Evolutionary conservation across 345 rosid genomes (phyloP).

Genomic region (Brassica carinata): DNA sequence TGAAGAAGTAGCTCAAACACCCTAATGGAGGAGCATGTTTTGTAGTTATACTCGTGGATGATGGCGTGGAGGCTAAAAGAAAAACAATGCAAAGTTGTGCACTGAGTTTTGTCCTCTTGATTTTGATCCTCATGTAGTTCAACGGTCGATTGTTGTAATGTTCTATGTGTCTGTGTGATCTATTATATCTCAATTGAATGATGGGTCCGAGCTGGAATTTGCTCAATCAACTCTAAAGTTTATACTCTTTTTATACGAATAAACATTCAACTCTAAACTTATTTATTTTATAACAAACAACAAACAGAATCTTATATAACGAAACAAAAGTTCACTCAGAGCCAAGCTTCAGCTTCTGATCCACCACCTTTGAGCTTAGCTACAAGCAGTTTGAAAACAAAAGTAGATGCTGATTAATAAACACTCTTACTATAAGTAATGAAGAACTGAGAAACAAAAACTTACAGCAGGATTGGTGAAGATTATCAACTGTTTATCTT

Average conservation of each 20-base stretch:
- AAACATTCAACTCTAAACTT: background rate
- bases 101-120: constrained; percentile 14
- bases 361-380: constrained; percentile 83
- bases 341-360: constrained; percentile 85
- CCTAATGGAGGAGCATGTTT: constrained; percentile 43
- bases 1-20: constrained; percentile 39
- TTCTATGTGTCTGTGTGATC: constrained; percentile 18
- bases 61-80: constrained; percentile 3
- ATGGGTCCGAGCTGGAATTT: constrained; percentile 1
- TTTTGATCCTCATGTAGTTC: background rate
- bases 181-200: background rate
- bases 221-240: background rate
- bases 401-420: background rate
- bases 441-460: constrained; percentile 8
- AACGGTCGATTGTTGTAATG: constrained; percentile 9
- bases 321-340: constrained; percentile 47
- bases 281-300: background rate
- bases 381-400: constrained; percentile 40
- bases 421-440: background rate
- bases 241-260: constrained; percentile 10
- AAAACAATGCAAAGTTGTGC: background rate
- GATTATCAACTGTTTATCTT: constrained; percentile 80
- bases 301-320: background rate
- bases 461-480: constrained; percentile 95
- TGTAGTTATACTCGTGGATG: constrained; percentile 26